These are phyloP conservation scores for Symbiodinium pilosum DNA, from an alignment of 73 alveolate species.

Conservation along the genomic window DNA sequence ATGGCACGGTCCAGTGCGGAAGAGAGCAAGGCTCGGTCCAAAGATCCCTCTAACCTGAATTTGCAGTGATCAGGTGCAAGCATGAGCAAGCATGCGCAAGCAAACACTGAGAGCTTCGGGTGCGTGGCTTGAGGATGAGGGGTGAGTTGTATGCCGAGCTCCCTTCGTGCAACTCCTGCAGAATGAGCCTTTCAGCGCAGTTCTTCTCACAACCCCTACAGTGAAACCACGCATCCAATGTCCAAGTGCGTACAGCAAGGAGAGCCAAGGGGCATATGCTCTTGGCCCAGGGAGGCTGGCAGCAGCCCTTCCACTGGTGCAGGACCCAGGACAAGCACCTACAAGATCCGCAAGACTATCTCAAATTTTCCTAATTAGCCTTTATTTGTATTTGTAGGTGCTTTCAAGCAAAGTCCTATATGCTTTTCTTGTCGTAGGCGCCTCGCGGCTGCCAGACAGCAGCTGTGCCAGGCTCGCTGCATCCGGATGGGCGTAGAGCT, in stretches of 20 bases:
- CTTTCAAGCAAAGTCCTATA: no score
- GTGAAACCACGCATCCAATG: no score
- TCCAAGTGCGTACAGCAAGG: no score
- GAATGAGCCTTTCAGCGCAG: neutral
- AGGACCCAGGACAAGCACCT: conserved; percentile 55
- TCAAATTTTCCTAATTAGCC: neutral
- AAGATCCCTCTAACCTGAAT: conserved; percentile 43
- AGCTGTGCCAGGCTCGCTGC: conserved; percentile 54
- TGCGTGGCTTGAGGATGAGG: conserved; percentile 13
- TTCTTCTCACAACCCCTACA: no score
- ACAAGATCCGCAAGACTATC: neutral
- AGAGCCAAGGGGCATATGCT: conserved; percentile 68
- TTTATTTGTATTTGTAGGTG: neutral
- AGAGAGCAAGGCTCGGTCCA: conserved; percentile 35
- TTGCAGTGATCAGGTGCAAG: neutral
- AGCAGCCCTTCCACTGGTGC: conserved; percentile 61
- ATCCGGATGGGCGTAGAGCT: conserved; percentile 58
- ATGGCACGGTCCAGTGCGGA: conserved; percentile 57
- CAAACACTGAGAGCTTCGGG: no score
- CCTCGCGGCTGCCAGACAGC: conserved; percentile 59
- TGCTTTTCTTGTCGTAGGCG: no score
- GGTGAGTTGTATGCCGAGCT: conserved; percentile 90
- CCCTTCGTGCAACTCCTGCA: conserved; percentile 56
- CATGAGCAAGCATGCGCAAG: no score
- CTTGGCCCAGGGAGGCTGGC: conserved; percentile 86